phyloP scores from a whole-genome alignment of 2,329 filamentous ascomycete species.

The Penicillium sumatraense region DNA sequence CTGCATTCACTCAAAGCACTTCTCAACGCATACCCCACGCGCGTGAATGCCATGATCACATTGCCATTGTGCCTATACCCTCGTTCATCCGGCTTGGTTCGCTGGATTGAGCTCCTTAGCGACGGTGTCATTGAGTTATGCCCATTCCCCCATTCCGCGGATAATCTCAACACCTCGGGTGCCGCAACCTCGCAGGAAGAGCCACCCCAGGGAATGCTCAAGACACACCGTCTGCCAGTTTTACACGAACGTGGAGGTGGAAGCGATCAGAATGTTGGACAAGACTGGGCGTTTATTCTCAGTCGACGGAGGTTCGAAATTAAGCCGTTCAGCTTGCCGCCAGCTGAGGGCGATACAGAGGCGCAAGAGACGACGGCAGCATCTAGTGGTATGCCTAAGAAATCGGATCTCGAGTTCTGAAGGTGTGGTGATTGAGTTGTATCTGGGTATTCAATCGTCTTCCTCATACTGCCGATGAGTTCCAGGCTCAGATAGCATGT shows the following conservation, averaged over 20 bases:
- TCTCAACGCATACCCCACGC: constrained; percentile 67
- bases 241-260: constrained; percentile 89
- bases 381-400: constrained; percentile 57
- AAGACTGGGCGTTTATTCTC: constrained; percentile 89
- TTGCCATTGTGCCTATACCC: constrained; percentile 81
- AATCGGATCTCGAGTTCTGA: constrained; percentile 73
- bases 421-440: background rate
- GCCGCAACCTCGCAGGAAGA: constrained; percentile 68
- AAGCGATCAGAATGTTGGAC: constrained; percentile 69
- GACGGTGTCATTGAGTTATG: constrained; percentile 88
- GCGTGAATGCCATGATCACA: constrained; percentile 74
- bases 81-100: constrained; percentile 72
- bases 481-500: constrained; percentile 56
- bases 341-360: constrained; percentile 75
- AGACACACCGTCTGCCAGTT: constrained; percentile 79
- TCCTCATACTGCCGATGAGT: constrained; percentile 32
- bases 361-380: constrained; percentile 57
- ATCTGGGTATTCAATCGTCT: constrained; percentile 33
- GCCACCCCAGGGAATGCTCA: constrained; percentile 82
- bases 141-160: constrained; percentile 67
- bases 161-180: constrained; percentile 56
- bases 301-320: constrained; percentile 84
- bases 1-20: constrained; percentile 77
- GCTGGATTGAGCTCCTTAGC: constrained; percentile 82
- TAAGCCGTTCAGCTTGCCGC: constrained; percentile 86